Conservation (phyloP, 2,329 filamentous ascomycete genomes). For the Ceratocystis cubensis region DNA sequence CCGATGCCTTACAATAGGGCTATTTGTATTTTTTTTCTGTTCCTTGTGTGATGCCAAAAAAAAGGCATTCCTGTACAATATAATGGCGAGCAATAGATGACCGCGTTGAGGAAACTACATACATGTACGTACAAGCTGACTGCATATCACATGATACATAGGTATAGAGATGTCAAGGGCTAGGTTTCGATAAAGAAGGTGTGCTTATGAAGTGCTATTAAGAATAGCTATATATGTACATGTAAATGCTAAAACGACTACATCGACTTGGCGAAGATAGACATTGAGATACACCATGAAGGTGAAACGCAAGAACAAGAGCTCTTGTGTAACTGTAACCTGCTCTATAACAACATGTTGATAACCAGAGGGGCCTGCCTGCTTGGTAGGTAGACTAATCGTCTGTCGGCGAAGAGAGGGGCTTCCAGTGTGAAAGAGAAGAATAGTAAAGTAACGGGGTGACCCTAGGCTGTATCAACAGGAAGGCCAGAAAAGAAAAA, state of each 20-base stretch:
- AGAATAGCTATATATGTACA: conserved; percentile 7
- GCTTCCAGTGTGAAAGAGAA: conserved; percentile 20
- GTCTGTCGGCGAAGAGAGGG: conserved; percentile 17
- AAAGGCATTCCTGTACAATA: conserved; percentile 19
- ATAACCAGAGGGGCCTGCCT: conserved; percentile 10
- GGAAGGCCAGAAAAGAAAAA: conserved; percentile 16
- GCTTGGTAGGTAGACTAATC: conserved; percentile 15
- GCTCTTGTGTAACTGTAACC: conserved; percentile 15
- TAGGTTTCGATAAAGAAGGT: too few species aligned
- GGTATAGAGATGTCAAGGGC: not conserved
- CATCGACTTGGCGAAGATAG: not conserved
- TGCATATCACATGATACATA: not conserved
- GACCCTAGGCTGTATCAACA: conserved; percentile 21
- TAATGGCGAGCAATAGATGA: conserved; percentile 16
- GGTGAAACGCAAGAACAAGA: conserved; percentile 12
- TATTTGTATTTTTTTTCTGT: conserved; percentile 11
- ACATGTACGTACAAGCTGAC: not conserved
- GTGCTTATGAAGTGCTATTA: not conserved
- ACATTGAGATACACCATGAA: not conserved
- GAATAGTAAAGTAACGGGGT: conserved; percentile 17
- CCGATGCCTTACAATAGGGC: not conserved
- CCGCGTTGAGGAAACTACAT: not conserved
- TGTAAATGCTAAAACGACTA: not conserved
- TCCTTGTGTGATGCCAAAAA: conserved; percentile 6
- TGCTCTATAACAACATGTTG: conserved; percentile 1